Conservation (phyloP, 1,284 basidiomycete genomes). For the Melampsora americana region DNA sequence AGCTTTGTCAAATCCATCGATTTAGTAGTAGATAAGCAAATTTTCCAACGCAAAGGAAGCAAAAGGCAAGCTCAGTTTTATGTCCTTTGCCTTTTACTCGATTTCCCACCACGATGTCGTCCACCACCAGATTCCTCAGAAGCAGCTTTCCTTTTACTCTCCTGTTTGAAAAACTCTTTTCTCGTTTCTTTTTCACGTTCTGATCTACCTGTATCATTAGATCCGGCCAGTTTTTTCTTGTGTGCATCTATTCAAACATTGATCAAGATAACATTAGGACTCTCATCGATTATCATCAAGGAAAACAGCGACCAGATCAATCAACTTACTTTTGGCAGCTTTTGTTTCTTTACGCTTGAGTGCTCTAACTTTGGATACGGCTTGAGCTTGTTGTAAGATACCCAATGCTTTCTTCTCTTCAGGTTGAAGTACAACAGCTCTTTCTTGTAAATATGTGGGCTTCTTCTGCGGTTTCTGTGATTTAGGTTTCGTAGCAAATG, state of each 20-base stretch:
- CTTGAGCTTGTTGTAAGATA: conserved; percentile 90
- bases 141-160: conserved; percentile 38
- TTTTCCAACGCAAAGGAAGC: too few relatives aligned
- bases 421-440: conserved; percentile 89
- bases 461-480: conserved; percentile 69
- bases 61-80: not conserved
- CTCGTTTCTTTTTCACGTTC: conserved; percentile 43
- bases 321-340: conserved; percentile 55
- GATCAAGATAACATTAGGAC: too few relatives aligned
- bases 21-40: too few relatives aligned
- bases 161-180: conserved; percentile 42
- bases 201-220: conserved; percentile 23
- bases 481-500: conserved; percentile 89
- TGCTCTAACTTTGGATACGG: conserved; percentile 83
- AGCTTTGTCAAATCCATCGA: too few relatives aligned
- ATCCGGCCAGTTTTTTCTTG: conserved; percentile 28
- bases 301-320: not conserved
- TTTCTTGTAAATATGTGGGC: conserved; percentile 81
- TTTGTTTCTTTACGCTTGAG: conserved; percentile 76
- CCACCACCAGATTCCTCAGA: conserved; percentile 19
- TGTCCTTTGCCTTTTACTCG: not conserved
- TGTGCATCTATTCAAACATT: conserved; percentile 33
- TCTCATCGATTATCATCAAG: too few relatives aligned
- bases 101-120: not conserved
- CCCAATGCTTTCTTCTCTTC: conserved; percentile 90